phyloP scores from a whole-genome alignment of 164 flowering plant genomes.

The Annona squamosa region DNA sequence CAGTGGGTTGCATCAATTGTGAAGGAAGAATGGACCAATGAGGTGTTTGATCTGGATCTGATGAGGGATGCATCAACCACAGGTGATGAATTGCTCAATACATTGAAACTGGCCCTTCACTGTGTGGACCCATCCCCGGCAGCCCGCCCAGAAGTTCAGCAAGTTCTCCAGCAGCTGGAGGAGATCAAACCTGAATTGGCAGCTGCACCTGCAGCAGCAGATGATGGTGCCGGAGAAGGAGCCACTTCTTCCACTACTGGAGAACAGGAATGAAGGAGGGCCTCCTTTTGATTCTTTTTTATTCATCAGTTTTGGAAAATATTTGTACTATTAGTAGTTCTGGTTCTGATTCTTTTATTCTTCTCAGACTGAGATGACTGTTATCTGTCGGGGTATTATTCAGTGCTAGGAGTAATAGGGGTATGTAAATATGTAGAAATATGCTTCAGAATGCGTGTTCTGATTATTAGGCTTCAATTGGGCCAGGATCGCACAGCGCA shows the following conservation, averaged over 20 bases:
- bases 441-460: too few species aligned
- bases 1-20: constrained; percentile 65
- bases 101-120: constrained; percentile 77
- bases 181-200: constrained; percentile 72
- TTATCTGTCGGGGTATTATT: too few species aligned
- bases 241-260: not conserved
- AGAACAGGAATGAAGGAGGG: not conserved
- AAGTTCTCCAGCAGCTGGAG: constrained; percentile 71
- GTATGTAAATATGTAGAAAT: too few species aligned
- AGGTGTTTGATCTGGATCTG: constrained; percentile 87
- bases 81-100: constrained; percentile 78
- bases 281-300: too few species aligned
- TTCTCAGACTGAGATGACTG: too few species aligned
- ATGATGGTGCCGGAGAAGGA: constrained; percentile 12
- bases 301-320: too few species aligned
- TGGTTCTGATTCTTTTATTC: too few species aligned
- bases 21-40: constrained; percentile 97
- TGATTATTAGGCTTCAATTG: too few species aligned
- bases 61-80: constrained; percentile 56
- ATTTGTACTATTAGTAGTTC: too few species aligned
- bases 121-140: constrained; percentile 84
- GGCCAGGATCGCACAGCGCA: too few species aligned
- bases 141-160: constrained; percentile 65
- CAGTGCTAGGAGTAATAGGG: too few species aligned
- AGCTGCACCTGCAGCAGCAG: constrained; percentile 2